Evolutionary conservation across 1,284 basidiomycete genomes (phyloP).

Genomic region (Ganoderma sinense): DNA sequence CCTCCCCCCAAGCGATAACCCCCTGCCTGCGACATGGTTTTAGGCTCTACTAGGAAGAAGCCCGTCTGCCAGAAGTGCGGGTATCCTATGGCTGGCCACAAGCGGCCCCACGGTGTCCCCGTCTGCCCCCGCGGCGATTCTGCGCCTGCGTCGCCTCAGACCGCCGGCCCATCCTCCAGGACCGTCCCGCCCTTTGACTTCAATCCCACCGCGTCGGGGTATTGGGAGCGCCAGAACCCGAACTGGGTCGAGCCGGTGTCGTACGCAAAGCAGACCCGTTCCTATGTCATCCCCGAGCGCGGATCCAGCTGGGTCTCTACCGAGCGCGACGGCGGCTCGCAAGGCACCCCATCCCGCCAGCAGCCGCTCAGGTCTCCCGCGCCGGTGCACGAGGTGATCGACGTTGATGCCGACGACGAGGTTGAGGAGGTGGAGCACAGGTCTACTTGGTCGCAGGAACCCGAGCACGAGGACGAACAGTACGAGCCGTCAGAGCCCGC

Average conservation of each 20-base stretch:
- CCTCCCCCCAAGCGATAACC: conserved; percentile 4
- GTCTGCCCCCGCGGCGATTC: conserved; percentile 35
- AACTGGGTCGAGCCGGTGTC: conserved; percentile 34
- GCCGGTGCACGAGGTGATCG: conserved; percentile 10
- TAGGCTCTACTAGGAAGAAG: conserved; percentile 34
- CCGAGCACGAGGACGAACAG: background rate
- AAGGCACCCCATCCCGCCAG: conserved; percentile 10
- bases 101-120: conserved; percentile 37
- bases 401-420: conserved; percentile 18
- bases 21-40: conserved; percentile 17
- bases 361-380: background rate
- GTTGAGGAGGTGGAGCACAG: background rate
- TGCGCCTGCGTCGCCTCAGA: conserved; percentile 8
- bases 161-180: background rate
- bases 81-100: conserved; percentile 41
- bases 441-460: background rate
- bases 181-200: conserved; percentile 16
- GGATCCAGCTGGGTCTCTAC: conserved; percentile 34
- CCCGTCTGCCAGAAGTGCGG: conserved; percentile 41
- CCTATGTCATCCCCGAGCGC: conserved; percentile 13
- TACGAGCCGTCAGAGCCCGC: background rate
- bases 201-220: conserved; percentile 20
- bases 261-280: conserved; percentile 14
- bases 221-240: conserved; percentile 34
- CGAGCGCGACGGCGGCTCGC: conserved; percentile 33